phyloP scores from a whole-genome alignment of 2,329 filamentous ascomycete genomes.

The Ophiocordyceps polyrhachis-furcata region DNA sequence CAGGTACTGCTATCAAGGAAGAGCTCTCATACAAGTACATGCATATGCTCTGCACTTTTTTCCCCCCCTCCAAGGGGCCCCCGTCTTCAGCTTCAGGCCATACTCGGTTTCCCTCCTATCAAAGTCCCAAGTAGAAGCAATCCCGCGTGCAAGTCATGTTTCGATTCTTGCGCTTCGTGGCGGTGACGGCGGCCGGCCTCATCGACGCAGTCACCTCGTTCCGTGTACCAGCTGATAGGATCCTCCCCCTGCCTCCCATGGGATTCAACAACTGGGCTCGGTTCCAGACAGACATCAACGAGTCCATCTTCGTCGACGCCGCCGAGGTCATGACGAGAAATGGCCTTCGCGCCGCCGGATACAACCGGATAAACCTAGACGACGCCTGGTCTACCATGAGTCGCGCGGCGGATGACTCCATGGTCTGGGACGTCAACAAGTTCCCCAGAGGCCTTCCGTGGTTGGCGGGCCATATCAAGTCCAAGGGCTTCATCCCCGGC shows the following conservation, averaged over 20 bases:
- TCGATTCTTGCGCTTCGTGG: background rate
- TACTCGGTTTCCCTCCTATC: too few relatives aligned
- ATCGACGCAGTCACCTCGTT: background rate
- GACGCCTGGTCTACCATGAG: slow-evolving; percentile 23
- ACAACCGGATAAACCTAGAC: slow-evolving; percentile 22
- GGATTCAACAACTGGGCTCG: slow-evolving; percentile 33
- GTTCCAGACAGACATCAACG: slow-evolving; percentile 27
- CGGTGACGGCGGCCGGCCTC: background rate
- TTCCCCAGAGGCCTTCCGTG: slow-evolving; percentile 24
- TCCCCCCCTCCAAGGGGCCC: too few relatives aligned
- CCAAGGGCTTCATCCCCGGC: slow-evolving; percentile 22
- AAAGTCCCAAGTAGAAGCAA: background rate
- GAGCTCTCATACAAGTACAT: too few relatives aligned
- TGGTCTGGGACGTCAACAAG: slow-evolving; percentile 20
- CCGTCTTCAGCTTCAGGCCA: too few relatives aligned
- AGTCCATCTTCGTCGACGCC: slow-evolving; percentile 26
- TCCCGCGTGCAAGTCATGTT: background rate
- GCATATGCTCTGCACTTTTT: too few relatives aligned
- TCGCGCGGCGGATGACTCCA: slow-evolving; percentile 16
- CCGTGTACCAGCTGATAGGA: background rate
- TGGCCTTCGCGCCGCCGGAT: slow-evolving; percentile 17
- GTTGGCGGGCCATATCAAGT: slow-evolving; percentile 19
- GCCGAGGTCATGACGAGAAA: slow-evolving; percentile 23
- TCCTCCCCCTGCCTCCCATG: slow-evolving; percentile 21
- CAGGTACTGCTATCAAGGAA: too few relatives aligned